phyloP scores from a whole-genome alignment of 1,139 yeast species.

The Taiozyma sp. region DNA sequence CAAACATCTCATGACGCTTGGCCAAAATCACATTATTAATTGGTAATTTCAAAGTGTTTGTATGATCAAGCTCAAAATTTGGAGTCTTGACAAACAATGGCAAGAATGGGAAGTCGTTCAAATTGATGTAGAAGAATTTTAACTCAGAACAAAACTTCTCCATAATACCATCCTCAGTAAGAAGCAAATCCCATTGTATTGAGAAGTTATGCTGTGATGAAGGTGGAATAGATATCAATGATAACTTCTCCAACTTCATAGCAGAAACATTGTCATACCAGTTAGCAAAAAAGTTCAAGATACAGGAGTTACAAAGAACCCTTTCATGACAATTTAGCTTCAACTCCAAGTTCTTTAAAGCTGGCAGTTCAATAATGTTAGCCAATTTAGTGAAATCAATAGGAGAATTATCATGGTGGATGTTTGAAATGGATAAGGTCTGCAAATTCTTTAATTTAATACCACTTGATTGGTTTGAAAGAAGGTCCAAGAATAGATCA shows the following conservation, averaged over 20 bases:
- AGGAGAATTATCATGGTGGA: conserved; percentile 16
- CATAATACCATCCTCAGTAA: conserved; percentile 12
- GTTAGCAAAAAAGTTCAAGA: conserved; percentile 20
- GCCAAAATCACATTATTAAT: conserved; percentile 14
- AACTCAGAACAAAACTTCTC: conserved; percentile 13
- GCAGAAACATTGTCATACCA: conserved; percentile 15
- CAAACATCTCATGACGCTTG: conserved; percentile 19
- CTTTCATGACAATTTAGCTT: conserved; percentile 21
- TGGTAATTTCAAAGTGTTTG: conserved; percentile 15
- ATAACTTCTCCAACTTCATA: conserved; percentile 11
- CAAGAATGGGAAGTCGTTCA: conserved; percentile 23
- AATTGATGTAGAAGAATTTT: conserved; percentile 19
- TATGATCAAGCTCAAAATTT: conserved; percentile 13
- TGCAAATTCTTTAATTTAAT: conserved; percentile 11
- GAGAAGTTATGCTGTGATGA: conserved; percentile 13
- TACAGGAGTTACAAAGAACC: conserved; percentile 18
- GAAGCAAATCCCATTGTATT: conserved; percentile 21
- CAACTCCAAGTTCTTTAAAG: conserved; percentile 20
- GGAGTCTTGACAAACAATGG: conserved; percentile 20
- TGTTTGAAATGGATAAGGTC: conserved; percentile 20
- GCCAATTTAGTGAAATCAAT: conserved; percentile 18
- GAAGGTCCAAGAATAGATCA: conserved; percentile 13
- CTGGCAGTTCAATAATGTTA: conserved; percentile 17
- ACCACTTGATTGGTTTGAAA: conserved; percentile 2
- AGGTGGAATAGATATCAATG: conserved; percentile 21